Base-by-base conservation (phyloP, 192 early-diverging fungal species). In the Coemansia sp. region DNA sequence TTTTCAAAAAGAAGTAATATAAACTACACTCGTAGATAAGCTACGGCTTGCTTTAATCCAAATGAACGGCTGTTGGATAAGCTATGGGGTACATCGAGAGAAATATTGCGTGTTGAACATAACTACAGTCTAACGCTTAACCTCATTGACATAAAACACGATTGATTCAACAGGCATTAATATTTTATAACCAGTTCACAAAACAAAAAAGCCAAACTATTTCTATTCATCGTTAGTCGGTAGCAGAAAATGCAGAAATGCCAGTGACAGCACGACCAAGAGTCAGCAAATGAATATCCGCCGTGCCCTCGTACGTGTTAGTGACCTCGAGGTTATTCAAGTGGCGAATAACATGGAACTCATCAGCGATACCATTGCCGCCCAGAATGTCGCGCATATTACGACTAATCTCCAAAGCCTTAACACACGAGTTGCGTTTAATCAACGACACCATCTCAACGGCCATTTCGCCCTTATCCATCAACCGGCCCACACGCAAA, bases 281-380 rank as follows among this genome's bases (percentile, higher is more conserved):
- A 59, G 97, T 96, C 62, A 98, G 77, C 14, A 94, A 87, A 68
- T 98, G 96, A 27, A 98, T 87, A 75, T 97, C 95, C 59, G 96
- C 90, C 0, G 95, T 98, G 29, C 94, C 96, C 77, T 98, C 96
- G 69, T 98, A 98, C 1, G 96, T 98, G 78, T 95, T 95, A 41
- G 92, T 91, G 29, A 92, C 90, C 61, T 94, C 93, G 19, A 97
- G 84, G 77, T 97, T 97, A 74, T 87, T 90, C 53, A 92, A 86
- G 62, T 97, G 94, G 41, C 94, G 85, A 69, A 98, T 98, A 57
- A 98, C 93, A 65, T 94, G 92, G 84, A 95, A 98, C 75, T 97
- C 95, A 71, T 95, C 95, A 50, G 86, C 87, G 68, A 97, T 93
- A 29, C 95, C 95, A 79, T 97, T 98, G 58, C 95, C 96, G 48